Base-by-base conservation (phyloP, 148 eudicot genomes). In the Silene latifolia region DNA sequence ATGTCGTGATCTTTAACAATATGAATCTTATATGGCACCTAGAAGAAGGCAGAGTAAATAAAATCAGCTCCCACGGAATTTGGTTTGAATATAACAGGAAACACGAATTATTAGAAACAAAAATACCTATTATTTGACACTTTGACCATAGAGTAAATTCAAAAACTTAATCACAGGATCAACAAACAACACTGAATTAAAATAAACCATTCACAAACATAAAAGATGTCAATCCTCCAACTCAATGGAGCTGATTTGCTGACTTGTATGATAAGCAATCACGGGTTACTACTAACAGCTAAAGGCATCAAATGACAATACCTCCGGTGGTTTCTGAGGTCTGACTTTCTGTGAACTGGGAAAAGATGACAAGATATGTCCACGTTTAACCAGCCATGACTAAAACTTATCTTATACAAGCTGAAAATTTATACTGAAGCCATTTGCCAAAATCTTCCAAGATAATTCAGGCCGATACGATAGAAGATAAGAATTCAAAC, bases 1-100 rank as follows among this genome's bases (percentile, higher is more conserved):
- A 92, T 92, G 74, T 92, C 97, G 53, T 92, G 95, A 74, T 92
- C 97, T 85, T 92, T 92, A 57, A 92, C 97, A 63, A 92, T 92
- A 72, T 92, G 97, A 56, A 92, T 92, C 82, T 92, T 92, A 75
- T 82, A 90, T 48, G 97, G 97, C 44, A 92, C 92, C 73, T 85
- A 81, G 44, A 59, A 57, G 24, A 75, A 69, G 23, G n/a, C 0
- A 15, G 11, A 21, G 9, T 66, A 32, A 11, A 32, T 66, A 14
- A 44, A 27, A 35, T 66, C 21, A 66, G 4, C 23, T 66, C 48
- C 13, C 4, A 8, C 18, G 44, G 17, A 60, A 64, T 29, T 32
- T 3, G 5, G 20, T 13, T 64, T 64, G 14, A 9, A 63, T 12
- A 63, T 14, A 62, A 62, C 27, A 62, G 65, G 65, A 9, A 62